phyloP scores from a whole-genome alignment of 1,284 basidiomycete genomes.

The Ceratobasidium sp. region DNA sequence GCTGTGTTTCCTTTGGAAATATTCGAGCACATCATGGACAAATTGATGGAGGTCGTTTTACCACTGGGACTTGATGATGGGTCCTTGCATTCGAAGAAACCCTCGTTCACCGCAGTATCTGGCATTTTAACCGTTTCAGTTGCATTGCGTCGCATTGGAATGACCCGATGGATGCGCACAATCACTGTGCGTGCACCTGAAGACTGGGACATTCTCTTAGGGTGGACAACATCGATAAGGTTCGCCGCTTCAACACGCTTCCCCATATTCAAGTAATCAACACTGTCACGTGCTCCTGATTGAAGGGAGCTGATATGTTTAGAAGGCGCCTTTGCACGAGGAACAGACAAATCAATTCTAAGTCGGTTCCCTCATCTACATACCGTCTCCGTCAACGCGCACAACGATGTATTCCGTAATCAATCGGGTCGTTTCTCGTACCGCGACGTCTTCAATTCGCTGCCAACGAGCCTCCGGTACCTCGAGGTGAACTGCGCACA shows the following conservation, averaged over 20 bases:
- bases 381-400: constrained; percentile 14
- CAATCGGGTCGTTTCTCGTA: constrained; percentile 26
- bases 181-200: neutral
- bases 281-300: neutral
- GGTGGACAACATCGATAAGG: too few species aligned
- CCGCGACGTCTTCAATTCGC: constrained; percentile 15
- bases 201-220: neutral
- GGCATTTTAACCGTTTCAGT: constrained; percentile 3
- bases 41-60: neutral
- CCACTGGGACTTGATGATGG: neutral
- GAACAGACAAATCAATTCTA: neutral
- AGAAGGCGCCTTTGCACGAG: neutral
- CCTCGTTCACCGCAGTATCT: neutral
- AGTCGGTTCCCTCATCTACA: constrained; percentile 1
- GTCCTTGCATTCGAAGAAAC: neutral
- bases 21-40: constrained; percentile 16
- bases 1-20: constrained; percentile 14
- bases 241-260: too few species aligned
- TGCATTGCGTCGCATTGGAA: constrained; percentile 2
- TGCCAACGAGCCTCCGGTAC: constrained; percentile 8
- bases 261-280: too few species aligned
- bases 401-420: constrained; percentile 5
- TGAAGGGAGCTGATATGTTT: constrained; percentile 8
- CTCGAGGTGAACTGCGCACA: constrained; percentile 26
- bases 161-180: constrained; percentile 4